These are phyloP conservation scores for Solanum hybrid DNA, from an alignment of 305 asterid genomes.

Conservation along the genomic window DNA sequence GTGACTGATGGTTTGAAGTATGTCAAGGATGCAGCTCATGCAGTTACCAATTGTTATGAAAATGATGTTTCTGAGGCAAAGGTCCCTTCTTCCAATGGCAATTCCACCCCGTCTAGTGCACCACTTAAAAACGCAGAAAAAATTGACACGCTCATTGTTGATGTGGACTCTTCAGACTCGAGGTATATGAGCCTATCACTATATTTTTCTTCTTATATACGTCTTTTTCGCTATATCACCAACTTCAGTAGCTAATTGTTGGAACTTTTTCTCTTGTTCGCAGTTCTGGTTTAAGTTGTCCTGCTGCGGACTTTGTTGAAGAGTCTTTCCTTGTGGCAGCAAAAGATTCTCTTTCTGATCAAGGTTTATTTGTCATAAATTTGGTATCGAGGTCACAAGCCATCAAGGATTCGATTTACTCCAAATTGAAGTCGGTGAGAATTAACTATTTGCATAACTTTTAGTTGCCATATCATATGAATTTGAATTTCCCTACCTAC, in stretches of 20 bases:
- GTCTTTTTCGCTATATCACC: not conserved
- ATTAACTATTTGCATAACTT: not conserved
- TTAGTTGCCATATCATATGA: not conserved
- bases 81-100: conserved; percentile 10
- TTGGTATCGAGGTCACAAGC: conserved; percentile 75
- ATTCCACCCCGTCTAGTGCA: conserved; percentile 12
- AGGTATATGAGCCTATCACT: conserved; percentile 31
- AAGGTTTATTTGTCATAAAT: conserved; percentile 71
- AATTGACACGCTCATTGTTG: conserved; percentile 67
- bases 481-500: not conserved
- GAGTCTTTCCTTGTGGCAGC: conserved; percentile 62
- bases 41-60: conserved; percentile 3
- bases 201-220: not conserved
- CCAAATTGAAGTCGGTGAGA: conserved; percentile 65
- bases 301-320: conserved; percentile 71
- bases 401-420: conserved; percentile 46
- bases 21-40: conserved; percentile 37
- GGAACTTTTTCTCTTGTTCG: not conserved
- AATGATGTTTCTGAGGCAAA: conserved; percentile 1
- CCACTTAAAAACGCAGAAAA: conserved; percentile 25
- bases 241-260: not conserved
- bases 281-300: conserved; percentile 92
- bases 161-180: conserved; percentile 85
- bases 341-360: conserved; percentile 60
- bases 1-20: conserved; percentile 66